Conservation (phyloP, 441 rosid genomes). For the Euphorbia schlechtendalii region DNA sequence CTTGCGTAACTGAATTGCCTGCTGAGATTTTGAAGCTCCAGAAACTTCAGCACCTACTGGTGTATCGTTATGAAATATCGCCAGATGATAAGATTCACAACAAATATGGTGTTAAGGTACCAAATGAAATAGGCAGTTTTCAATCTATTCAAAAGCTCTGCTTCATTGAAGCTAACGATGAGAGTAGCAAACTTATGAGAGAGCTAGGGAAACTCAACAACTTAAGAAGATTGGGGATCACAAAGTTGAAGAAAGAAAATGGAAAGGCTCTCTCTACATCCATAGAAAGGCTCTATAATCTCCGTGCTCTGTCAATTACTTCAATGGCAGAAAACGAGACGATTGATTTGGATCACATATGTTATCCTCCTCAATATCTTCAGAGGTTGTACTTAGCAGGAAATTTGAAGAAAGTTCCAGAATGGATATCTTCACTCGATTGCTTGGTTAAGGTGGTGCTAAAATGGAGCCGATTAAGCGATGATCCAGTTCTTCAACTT, state of each 20-base stretch:
- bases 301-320: slow-evolving; percentile 26
- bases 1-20: slow-evolving; percentile 21
- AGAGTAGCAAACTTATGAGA: slow-evolving; percentile 10
- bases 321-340: slow-evolving; percentile 22
- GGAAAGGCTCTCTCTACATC: slow-evolving; percentile 29
- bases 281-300: slow-evolving; percentile 24
- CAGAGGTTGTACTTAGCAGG: slow-evolving; percentile 35
- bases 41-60: slow-evolving; percentile 38
- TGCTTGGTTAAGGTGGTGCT: slow-evolving; percentile 29
- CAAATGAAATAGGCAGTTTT: slow-evolving; percentile 28
- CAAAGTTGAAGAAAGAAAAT: slow-evolving; percentile 27
- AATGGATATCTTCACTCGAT: slow-evolving; percentile 27
- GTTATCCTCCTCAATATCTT: slow-evolving; percentile 28
- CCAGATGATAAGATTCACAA: slow-evolving; percentile 22
- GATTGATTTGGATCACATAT: slow-evolving; percentile 23
- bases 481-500: slow-evolving; percentile 27
- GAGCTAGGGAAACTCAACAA: slow-evolving; percentile 32
- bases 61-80: slow-evolving; percentile 23
- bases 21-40: slow-evolving; percentile 20
- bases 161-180: slow-evolving; percentile 27
- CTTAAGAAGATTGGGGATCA: slow-evolving; percentile 33
- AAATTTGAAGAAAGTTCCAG: slow-evolving; percentile 25
- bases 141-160: slow-evolving; percentile 33
- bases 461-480: slow-evolving; percentile 29
- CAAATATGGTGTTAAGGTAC: slow-evolving; percentile 31